A percentile compares a stretch with the other conserved stretches of the same genome.
Evolutionary conservation across 2,329 filamentous ascomycete genomes (phyloP).

Genomic region (Penicillium sp.): DNA sequence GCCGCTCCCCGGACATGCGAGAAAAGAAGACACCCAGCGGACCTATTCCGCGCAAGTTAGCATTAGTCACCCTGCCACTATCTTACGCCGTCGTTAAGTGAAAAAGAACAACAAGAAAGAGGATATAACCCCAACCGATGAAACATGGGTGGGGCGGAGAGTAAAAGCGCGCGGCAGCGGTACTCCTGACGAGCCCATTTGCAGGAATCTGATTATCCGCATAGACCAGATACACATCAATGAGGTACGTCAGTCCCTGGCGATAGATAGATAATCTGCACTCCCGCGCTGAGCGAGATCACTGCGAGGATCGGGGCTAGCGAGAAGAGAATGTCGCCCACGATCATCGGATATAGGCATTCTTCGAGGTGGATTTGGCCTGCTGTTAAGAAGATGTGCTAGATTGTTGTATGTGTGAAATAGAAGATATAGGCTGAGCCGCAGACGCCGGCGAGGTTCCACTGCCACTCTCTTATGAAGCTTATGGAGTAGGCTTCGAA

Average conservation of each 20-base stretch:
- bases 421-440: slow-evolving; percentile 18
- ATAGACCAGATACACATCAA: slow-evolving; percentile 4
- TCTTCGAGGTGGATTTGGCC: not conserved
- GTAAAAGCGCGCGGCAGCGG: not conserved
- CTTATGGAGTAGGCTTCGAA: slow-evolving; percentile 88
- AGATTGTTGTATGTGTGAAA: not conserved
- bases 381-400: not conserved
- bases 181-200: slow-evolving; percentile 1
- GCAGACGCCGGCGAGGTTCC: slow-evolving; percentile 52
- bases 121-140: not conserved
- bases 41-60: not conserved
- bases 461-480: slow-evolving; percentile 49
- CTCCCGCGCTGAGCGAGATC: not conserved
- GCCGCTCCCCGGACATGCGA: slow-evolving; percentile 1
- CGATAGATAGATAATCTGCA: slow-evolving; percentile 9
- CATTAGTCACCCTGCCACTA: too few relatives aligned
- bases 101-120: too few relatives aligned
- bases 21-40: not conserved
- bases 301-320: slow-evolving; percentile 4
- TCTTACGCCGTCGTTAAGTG: too few relatives aligned
- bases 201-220: slow-evolving; percentile 11
- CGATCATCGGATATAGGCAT: slow-evolving; percentile 10
- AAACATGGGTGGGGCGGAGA: too few relatives aligned
- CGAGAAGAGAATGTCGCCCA: not conserved
- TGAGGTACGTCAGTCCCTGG: slow-evolving; percentile 6